These are phyloP conservation scores for Aspergillus sp. DNA, from an alignment of 2,329 filamentous ascomycete species.

Conservation along the genomic window DNA sequence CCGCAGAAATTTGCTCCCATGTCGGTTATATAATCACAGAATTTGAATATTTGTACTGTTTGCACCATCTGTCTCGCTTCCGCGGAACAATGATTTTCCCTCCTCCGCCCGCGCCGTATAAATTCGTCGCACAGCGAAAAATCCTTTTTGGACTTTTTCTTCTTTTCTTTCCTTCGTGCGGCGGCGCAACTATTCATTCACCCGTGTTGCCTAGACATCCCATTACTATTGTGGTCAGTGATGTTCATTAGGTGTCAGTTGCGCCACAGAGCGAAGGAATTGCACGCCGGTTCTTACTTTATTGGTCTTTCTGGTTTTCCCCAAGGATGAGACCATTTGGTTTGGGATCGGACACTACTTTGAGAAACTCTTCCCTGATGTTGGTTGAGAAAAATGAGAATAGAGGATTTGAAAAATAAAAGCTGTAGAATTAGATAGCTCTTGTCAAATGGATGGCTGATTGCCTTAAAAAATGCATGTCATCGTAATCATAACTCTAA, in stretches of 20 bases:
- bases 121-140: constrained; percentile 9
- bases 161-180: constrained; percentile 64
- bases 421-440: too few species aligned
- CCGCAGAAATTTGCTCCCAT: constrained; percentile 1
- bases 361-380: constrained; percentile 1
- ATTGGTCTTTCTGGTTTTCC: constrained; percentile 38
- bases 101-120: constrained; percentile 14
- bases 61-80: not conserved
- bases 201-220: constrained; percentile 72
- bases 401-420: too few species aligned
- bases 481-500: not conserved
- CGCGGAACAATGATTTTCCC: constrained; percentile 9
- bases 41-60: constrained; percentile 5
- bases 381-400: not conserved
- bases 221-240: constrained; percentile 31
- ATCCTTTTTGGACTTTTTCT: constrained; percentile 30
- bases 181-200: constrained; percentile 63
- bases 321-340: constrained; percentile 39
- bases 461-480: not conserved
- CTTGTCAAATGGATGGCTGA: too few species aligned
- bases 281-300: constrained; percentile 57
- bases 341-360: constrained; percentile 49
- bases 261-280: constrained; percentile 72
- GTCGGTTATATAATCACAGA: constrained; percentile 3
- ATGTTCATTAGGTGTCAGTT: constrained; percentile 64